Evolutionary conservation across 2,329 filamentous ascomycete species (phyloP).

Genomic region (Aspergillus niger): DNA sequence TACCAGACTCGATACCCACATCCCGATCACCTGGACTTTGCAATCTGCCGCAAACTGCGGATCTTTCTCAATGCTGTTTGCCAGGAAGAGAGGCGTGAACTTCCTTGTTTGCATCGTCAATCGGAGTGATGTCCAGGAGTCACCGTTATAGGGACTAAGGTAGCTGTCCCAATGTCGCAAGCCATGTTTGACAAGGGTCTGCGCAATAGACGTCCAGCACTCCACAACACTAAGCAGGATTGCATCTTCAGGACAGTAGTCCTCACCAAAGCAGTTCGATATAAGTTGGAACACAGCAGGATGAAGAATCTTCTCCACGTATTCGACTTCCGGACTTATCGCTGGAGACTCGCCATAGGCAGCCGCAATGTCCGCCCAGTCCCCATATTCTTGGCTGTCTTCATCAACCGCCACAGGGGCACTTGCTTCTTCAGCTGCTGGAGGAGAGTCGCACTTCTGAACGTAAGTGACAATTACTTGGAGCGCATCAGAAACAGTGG

Average conservation of each 20-base stretch:
- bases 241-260: conserved; percentile 55
- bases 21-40: conserved; percentile 51
- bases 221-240: conserved; percentile 56
- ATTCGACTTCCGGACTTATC: conserved; percentile 27
- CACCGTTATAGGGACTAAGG: conserved; percentile 55
- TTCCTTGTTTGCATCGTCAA: conserved; percentile 51
- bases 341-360: conserved; percentile 34
- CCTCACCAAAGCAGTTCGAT: conserved; percentile 64
- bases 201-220: conserved; percentile 56
- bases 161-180: conserved; percentile 59
- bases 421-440: conserved; percentile 20
- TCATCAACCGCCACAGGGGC: conserved; percentile 48
- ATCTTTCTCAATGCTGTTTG: conserved; percentile 48
- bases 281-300: conserved; percentile 56
- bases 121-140: conserved; percentile 52
- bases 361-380: conserved; percentile 58
- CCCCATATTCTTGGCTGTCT: conserved; percentile 67
- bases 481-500: conserved; percentile 53
- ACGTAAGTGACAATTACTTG: conserved; percentile 50
- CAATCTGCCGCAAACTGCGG: conserved; percentile 47
- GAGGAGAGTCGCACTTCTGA: conserved; percentile 31
- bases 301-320: conserved; percentile 49
- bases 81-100: conserved; percentile 50
- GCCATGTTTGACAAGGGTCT: conserved; percentile 49
- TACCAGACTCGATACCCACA: conserved; percentile 58